phyloP scores from a whole-genome alignment of 768 basidiomycete genomes.

The Amanita brunnescens region DNA sequence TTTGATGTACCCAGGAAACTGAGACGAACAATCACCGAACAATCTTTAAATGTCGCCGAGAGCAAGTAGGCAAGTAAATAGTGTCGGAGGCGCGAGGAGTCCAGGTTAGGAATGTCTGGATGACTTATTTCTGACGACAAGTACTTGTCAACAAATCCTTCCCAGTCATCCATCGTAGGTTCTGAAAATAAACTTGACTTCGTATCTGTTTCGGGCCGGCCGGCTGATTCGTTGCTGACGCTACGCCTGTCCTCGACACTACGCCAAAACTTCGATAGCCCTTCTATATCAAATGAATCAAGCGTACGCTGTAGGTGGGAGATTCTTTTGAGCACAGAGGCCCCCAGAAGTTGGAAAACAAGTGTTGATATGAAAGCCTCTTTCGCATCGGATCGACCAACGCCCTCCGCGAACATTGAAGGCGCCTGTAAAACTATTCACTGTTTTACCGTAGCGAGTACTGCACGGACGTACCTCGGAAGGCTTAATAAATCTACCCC shows the following conservation, averaged over 20 bases:
- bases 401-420: conserved; percentile 18
- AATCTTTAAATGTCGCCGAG: conserved; percentile 95
- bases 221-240: not conserved
- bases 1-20: conserved; percentile 18
- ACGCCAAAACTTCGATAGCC: conserved; percentile 44
- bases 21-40: conserved; percentile 48
- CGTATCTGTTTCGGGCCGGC: not conserved
- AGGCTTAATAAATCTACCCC: conserved; percentile 53
- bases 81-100: conserved; percentile 42
- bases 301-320: conserved; percentile 63
- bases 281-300: conserved; percentile 82
- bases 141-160: conserved; percentile 50
- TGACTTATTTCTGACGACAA: conserved; percentile 22
- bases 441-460: not conserved
- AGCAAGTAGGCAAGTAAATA: conserved; percentile 72
- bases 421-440: conserved; percentile 16
- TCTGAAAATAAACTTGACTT: conserved; percentile 20
- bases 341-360: conserved; percentile 36
- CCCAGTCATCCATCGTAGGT: conserved; percentile 59
- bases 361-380: conserved; percentile 44
- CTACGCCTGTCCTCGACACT: not conserved
- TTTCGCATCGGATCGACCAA: conserved; percentile 20
- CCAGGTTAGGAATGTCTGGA: conserved; percentile 29
- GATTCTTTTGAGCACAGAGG: conserved; percentile 46
- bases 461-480: conserved; percentile 36